Percentiles rank a stretch among this genome's conserved stretches.
Conservation (phyloP, 768 basidiomycete genomes). For the Nidularia sp. region DNA sequence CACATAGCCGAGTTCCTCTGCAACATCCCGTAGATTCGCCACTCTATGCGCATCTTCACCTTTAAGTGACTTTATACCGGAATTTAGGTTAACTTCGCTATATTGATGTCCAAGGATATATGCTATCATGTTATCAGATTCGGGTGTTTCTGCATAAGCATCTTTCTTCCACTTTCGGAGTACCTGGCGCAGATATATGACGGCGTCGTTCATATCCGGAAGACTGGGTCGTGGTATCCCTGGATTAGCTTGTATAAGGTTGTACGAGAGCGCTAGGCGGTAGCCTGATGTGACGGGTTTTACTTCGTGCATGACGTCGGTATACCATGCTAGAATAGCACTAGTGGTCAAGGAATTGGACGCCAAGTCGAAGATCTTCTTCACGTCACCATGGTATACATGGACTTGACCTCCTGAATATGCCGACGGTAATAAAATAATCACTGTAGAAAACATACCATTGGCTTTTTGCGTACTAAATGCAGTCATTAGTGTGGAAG, state of each 20-base stretch:
- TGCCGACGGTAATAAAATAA: conserved; percentile 41
- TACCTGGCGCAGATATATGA: conserved; percentile 20
- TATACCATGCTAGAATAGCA: conserved; percentile 46
- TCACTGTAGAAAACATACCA: conserved; percentile 49
- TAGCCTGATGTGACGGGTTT: conserved; percentile 45
- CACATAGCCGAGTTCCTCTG: conserved; percentile 25
- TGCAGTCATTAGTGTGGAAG: not conserved
- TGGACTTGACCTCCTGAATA: conserved; percentile 43
- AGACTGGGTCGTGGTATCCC: conserved; percentile 19
- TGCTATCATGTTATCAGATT: conserved; percentile 11
- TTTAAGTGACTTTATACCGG: conserved; percentile 24
- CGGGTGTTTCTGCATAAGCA: conserved; percentile 11
- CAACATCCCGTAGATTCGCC: conserved; percentile 22
- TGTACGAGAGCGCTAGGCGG: conserved; percentile 46
- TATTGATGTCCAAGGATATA: conserved; percentile 24
- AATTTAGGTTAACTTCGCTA: conserved; percentile 13
- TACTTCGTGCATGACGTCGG: conserved; percentile 47
- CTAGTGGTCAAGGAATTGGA: conserved; percentile 24
- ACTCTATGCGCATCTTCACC: conserved; percentile 32
- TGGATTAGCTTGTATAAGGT: conserved; percentile 38
- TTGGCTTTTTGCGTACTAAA: conserved; percentile 39
- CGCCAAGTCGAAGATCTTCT: conserved; percentile 30
- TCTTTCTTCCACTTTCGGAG: conserved; percentile 31
- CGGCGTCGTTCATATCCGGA: conserved; percentile 15
- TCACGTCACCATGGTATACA: conserved; percentile 30